phyloP scores from a whole-genome alignment of 2,329 filamentous ascomycete species.

The Fusarium keratoplasticum region DNA sequence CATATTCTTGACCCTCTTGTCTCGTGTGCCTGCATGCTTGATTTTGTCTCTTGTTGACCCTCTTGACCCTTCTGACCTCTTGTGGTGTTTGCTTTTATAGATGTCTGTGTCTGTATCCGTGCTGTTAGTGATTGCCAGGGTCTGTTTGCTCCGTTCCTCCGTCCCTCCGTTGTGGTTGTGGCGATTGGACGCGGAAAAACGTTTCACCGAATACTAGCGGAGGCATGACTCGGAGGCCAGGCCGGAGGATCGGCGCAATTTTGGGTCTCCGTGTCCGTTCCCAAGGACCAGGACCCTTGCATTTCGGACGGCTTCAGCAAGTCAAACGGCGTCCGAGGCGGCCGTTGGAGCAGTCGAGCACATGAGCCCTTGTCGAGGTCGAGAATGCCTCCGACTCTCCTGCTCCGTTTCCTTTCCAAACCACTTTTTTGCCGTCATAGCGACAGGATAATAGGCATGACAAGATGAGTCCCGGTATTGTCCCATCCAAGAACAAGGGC shows the following conservation, averaged over 20 bases:
- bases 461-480: constrained; percentile 34
- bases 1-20: background rate
- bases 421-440: constrained; percentile 17
- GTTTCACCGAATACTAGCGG: background rate
- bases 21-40: background rate
- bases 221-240: background rate
- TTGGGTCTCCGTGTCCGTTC: constrained; percentile 42
- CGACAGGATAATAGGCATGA: constrained; percentile 24
- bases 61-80: background rate
- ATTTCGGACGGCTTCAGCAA: constrained; percentile 19
- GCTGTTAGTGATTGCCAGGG: background rate
- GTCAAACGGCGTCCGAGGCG: constrained; percentile 29
- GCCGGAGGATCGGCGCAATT: constrained; percentile 48
- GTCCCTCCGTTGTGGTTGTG: background rate
- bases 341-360: constrained; percentile 22
- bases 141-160: background rate
- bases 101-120: background rate
- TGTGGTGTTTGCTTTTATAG: background rate
- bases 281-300: constrained; percentile 26
- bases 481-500: constrained; percentile 52
- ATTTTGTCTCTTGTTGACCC: background rate
- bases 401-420: constrained; percentile 39
- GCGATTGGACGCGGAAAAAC: background rate
- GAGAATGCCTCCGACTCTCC: constrained; percentile 30
- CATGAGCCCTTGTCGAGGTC: constrained; percentile 23